These are phyloP conservation scores for Saccharomycopsis javanensis DNA, from an alignment of 805 yeast genomes.

Conservation along the genomic window DNA sequence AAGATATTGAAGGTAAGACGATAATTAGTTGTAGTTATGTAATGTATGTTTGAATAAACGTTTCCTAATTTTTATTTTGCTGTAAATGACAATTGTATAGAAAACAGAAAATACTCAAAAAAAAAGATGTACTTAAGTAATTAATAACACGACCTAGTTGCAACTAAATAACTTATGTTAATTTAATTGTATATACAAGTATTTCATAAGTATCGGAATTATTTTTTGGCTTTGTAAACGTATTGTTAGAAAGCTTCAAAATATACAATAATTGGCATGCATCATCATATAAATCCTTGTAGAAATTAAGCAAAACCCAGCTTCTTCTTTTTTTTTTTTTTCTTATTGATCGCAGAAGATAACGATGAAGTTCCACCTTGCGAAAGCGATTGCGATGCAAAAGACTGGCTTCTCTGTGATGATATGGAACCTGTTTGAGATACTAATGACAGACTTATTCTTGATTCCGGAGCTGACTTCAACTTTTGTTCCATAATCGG, in stretches of 20 bases:
- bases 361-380: neutral
- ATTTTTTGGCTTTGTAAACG: neutral
- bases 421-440: neutral
- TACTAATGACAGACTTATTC: neutral
- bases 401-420: neutral
- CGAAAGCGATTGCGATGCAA: neutral
- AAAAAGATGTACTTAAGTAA: too few species aligned
- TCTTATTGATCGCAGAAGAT: neutral
- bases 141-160: too few species aligned
- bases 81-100: too few species aligned
- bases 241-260: too few species aligned
- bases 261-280: neutral
- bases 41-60: neutral
- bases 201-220: too few species aligned
- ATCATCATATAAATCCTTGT: slow-evolving; percentile 15
- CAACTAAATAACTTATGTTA: too few species aligned
- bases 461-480: too few species aligned
- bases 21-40: neutral
- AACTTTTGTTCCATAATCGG: too few species aligned
- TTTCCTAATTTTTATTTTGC: neutral
- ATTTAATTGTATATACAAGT: too few species aligned
- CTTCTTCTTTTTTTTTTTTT: neutral
- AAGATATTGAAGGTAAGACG: slow-evolving; percentile 57
- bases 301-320: slow-evolving; percentile 1
- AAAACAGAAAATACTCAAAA: too few species aligned